Evolutionary conservation across 805 yeast species (phyloP), one percentile per base, ranked within the genome.

Genomic region (Starmerella floricola): DNA sequence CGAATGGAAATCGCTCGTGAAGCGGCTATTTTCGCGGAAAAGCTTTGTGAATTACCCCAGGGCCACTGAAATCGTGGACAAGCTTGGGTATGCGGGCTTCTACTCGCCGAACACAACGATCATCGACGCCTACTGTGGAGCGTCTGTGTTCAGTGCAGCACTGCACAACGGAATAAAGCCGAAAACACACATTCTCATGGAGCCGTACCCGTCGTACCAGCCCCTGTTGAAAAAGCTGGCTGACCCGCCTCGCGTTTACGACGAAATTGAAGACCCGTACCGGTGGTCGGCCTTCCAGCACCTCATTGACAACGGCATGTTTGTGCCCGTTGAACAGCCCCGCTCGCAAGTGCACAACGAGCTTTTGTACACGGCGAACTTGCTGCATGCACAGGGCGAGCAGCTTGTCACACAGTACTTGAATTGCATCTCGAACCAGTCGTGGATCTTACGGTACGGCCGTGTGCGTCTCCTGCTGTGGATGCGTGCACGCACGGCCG

Each of bases 381-480:
- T 79, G 23, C 67, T 80, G 1, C 65, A 68, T 29, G 55, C 64
- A 8, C 69, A 68, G 45, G 81, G 80, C 11, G 91, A 79, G 56
- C 75, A 79, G 38, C 67, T 83, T 15, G 59, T 80, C 20, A 76
- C 80, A 43, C 94, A 84, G 61, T 80, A 85, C 76, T 58, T 80
- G 26, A 71, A 70, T 46, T 80, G 93, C 59, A 63, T 78, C 23
- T 76, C 72, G 0, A 69, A 78, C 55, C 65, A 70, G 37, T 81
- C 80, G 54, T 84, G 94, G 95, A 57, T 83, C 8, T 78, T 76
- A 48, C 65, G 67, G 50, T 80, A 70, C 59, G 82, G 94, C 8
- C 69, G 79, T 37, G 87, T 86, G 2, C 68, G 83, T 47, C 73
- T 84, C 77, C 62, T 87, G 19, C 60, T 80, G 13, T 74, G 87